Percentiles rank a stretch among this genome's conserved stretches.
Conservation (phyloP, 2,329 filamentous ascomycete genomes). For the Verticillium klebahnii region DNA sequence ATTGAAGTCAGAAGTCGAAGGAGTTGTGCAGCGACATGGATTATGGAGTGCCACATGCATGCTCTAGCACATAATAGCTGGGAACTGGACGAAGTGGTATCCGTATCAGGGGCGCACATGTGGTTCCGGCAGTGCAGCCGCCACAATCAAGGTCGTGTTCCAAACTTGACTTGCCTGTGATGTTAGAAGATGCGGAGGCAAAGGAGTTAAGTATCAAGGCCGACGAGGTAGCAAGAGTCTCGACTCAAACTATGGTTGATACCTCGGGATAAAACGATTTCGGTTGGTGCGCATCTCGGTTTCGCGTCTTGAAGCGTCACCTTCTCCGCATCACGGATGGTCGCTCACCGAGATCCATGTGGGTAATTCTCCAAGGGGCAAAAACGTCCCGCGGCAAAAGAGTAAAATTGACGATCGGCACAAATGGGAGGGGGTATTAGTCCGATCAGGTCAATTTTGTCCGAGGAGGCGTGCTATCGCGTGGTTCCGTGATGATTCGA, state of each 20-base stretch:
- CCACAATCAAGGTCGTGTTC: too few relatives aligned
- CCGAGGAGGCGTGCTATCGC: neutral
- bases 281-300: neutral
- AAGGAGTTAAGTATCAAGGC: too few relatives aligned
- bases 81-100: too few relatives aligned
- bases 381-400: neutral
- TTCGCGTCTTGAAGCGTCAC: neutral
- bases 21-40: too few relatives aligned
- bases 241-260: neutral
- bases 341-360: neutral
- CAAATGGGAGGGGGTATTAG: neutral
- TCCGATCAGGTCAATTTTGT: neutral
- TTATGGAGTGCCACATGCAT: too few relatives aligned
- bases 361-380: neutral
- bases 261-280: neutral
- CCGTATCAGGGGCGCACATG: too few relatives aligned
- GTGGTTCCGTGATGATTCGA: neutral
- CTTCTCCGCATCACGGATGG: neutral
- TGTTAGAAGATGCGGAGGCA: too few relatives aligned
- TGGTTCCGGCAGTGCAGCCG: too few relatives aligned
- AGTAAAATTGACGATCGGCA: neutral
- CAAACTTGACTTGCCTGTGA: too few relatives aligned
- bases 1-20: too few relatives aligned
- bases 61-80: too few relatives aligned
- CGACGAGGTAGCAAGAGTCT: neutral